A percentile compares a stretch with the other conserved stretches of the same genome.
Evolutionary conservation across 805 yeast genomes (phyloP).

Genomic region (Wickerhamiella parazyma): DNA sequence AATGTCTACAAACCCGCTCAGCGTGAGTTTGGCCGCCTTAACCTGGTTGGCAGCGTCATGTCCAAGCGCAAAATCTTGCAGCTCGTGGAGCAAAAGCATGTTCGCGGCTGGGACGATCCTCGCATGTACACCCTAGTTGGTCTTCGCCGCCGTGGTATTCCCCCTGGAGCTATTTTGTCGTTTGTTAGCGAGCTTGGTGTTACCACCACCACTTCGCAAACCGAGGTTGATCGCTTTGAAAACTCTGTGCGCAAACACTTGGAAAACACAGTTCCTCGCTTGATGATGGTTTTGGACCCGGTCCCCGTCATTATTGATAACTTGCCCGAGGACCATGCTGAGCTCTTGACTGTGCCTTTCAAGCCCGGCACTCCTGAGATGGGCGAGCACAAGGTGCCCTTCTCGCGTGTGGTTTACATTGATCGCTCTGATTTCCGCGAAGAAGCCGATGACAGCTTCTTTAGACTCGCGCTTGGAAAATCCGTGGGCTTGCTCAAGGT

Average conservation of each 20-base stretch:
- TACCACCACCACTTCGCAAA: constrained; percentile 83
- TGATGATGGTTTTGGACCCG: constrained; percentile 87
- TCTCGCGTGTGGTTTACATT: constrained; percentile 65
- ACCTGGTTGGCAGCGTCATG: constrained; percentile 84
- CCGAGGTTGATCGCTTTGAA: constrained; percentile 82
- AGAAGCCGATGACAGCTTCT: constrained; percentile 53
- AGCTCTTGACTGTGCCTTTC: constrained; percentile 65
- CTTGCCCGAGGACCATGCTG: constrained; percentile 59
- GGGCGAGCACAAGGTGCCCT: constrained; percentile 63
- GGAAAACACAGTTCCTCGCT: constrained; percentile 84
- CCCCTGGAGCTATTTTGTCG: constrained; percentile 92
- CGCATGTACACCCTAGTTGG: constrained; percentile 90
- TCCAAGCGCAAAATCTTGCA: constrained; percentile 94
- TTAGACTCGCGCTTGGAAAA: constrained; percentile 87
- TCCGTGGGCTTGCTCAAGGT: constrained; percentile 90
- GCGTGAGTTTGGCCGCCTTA: constrained; percentile 94
- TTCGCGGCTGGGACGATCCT: constrained; percentile 98
- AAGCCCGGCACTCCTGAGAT: constrained; percentile 73
- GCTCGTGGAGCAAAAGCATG: constrained; percentile 65
- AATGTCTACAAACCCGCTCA: constrained; percentile 97
- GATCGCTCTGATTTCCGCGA: constrained; percentile 79
- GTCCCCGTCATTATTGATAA: constrained; percentile 72
- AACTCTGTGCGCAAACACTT: constrained; percentile 74
- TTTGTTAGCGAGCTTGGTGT: constrained; percentile 94
- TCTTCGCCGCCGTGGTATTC: constrained; percentile 92